A percentile compares a stretch with the other conserved stretches of the same genome.
phyloP scores from a whole-genome alignment of 805 yeast genomes.

The Kluyveromyces aestuarii region DNA sequence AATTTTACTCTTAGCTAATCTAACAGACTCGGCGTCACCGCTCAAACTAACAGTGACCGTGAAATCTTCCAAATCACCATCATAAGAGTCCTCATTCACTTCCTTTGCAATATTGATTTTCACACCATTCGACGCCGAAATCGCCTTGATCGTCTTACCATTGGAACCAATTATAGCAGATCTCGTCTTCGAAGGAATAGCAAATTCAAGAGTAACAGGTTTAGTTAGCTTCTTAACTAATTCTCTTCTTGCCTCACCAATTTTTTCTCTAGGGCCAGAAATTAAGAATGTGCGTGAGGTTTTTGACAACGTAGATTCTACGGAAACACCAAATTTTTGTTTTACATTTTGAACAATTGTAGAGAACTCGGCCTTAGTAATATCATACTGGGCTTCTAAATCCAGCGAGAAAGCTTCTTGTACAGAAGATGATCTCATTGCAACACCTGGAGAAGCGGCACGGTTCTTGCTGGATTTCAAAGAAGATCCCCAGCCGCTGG shows the following conservation, averaged over 20 bases:
- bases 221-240: slow-evolving; percentile 68
- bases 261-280: slow-evolving; percentile 61
- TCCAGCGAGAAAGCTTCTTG: slow-evolving; percentile 76
- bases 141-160: slow-evolving; percentile 75
- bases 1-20: slow-evolving; percentile 61
- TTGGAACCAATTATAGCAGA: slow-evolving; percentile 79
- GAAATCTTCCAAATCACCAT: slow-evolving; percentile 51
- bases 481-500: slow-evolving; percentile 33
- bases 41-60: slow-evolving; percentile 55
- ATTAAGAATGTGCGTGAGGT: slow-evolving; percentile 77
- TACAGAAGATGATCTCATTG: slow-evolving; percentile 49
- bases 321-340: slow-evolving; percentile 45
- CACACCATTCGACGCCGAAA: slow-evolving; percentile 61
- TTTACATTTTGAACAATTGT: slow-evolving; percentile 58
- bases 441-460: slow-evolving; percentile 21
- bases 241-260: slow-evolving; percentile 63
- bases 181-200: slow-evolving; percentile 69
- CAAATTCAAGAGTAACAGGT: slow-evolving; percentile 52
- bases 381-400: slow-evolving; percentile 55
- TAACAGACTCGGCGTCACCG: slow-evolving; percentile 82
- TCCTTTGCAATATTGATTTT: slow-evolving; percentile 48
- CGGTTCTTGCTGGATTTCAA: slow-evolving; percentile 34
- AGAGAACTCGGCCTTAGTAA: slow-evolving; percentile 56
- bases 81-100: slow-evolving; percentile 31
- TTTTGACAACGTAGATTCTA: slow-evolving; percentile 76